phyloP scores from a whole-genome alignment of 192 early-diverging fungal species.

The Geranomyces variabilis region DNA sequence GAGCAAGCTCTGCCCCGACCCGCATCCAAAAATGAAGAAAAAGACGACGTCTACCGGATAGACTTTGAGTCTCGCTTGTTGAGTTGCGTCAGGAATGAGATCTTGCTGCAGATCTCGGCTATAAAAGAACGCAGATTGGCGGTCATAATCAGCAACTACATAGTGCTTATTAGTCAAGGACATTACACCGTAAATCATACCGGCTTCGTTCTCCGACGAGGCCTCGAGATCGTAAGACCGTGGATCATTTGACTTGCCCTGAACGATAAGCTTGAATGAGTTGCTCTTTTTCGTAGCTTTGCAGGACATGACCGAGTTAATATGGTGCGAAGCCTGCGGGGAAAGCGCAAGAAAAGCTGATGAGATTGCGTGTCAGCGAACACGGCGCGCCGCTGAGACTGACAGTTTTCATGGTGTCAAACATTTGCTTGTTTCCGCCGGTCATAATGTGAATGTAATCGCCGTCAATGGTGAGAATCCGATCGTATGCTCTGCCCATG shows the following conservation, averaged over 20 bases:
- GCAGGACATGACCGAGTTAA: slow-evolving; percentile 48
- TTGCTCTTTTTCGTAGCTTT: slow-evolving; percentile 39
- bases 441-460: slow-evolving; percentile 91
- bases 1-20: no score
- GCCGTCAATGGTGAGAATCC: slow-evolving; percentile 91
- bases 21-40: no score
- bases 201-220: slow-evolving; percentile 39
- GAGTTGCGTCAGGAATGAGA: slow-evolving; percentile 45
- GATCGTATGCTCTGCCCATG: slow-evolving; percentile 78
- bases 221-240: slow-evolving; percentile 50
- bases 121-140: slow-evolving; percentile 1
- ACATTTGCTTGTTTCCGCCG: slow-evolving; percentile 74
- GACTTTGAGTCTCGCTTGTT: slow-evolving; percentile 32
- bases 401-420: slow-evolving; percentile 83
- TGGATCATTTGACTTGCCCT: slow-evolving; percentile 24
- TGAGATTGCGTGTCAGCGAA: no score
- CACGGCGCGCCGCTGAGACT: slow-evolving; percentile 26
- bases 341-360: not conserved
- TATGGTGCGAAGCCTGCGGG: slow-evolving; percentile 44
- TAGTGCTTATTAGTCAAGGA: slow-evolving; percentile 11
- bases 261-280: slow-evolving; percentile 42
- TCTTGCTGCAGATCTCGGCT: slow-evolving; percentile 48
- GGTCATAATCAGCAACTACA: not conserved
- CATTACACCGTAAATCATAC: slow-evolving; percentile 20
- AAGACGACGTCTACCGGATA: slow-evolving; percentile 5